These are phyloP conservation scores for Nakataea oryzae DNA, from an alignment of 2,329 filamentous ascomycete genomes.

Conservation along the genomic window DNA sequence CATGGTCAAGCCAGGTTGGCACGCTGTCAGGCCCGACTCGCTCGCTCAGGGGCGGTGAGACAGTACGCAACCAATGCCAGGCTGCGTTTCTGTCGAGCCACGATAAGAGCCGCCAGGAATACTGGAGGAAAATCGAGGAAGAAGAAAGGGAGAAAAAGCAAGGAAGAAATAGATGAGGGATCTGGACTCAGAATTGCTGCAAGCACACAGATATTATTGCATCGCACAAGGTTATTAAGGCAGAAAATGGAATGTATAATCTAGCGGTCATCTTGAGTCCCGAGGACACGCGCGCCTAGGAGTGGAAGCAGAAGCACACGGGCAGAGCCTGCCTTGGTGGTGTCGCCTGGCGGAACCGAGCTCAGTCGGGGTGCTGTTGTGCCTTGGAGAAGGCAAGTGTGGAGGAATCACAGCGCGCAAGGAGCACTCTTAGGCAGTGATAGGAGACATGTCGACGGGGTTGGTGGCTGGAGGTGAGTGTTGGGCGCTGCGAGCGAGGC, in stretches of 20 bases:
- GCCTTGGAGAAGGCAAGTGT: neutral
- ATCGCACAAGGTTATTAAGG: conserved; percentile 10
- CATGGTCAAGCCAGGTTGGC: conserved; percentile 43
- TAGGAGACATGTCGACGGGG: neutral
- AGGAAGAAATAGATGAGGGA: neutral
- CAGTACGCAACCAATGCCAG: neutral
- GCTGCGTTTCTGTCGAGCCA: neutral
- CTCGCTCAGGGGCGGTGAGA: neutral
- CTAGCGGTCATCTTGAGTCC: conserved; percentile 27
- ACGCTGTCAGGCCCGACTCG: neutral
- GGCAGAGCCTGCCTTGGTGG: neutral
- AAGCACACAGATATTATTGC: conserved; percentile 13
- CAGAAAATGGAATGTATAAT: conserved; percentile 18
- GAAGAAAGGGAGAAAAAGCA: neutral
- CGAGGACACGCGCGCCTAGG: neutral
- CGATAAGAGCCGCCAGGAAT: neutral
- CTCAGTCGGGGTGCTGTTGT: neutral
- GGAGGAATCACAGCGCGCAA: neutral
- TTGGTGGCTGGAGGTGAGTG: neutral
- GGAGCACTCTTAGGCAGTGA: neutral
- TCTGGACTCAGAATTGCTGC: neutral
- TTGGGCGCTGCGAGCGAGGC: neutral
- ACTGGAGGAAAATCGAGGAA: neutral
- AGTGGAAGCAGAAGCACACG: neutral
- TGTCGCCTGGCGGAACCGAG: neutral